Evolutionary conservation across 1,139 yeast species (phyloP), one percentile per base, ranked within the genome.

Genomic region (Martiniozyma asiatica): DNA sequence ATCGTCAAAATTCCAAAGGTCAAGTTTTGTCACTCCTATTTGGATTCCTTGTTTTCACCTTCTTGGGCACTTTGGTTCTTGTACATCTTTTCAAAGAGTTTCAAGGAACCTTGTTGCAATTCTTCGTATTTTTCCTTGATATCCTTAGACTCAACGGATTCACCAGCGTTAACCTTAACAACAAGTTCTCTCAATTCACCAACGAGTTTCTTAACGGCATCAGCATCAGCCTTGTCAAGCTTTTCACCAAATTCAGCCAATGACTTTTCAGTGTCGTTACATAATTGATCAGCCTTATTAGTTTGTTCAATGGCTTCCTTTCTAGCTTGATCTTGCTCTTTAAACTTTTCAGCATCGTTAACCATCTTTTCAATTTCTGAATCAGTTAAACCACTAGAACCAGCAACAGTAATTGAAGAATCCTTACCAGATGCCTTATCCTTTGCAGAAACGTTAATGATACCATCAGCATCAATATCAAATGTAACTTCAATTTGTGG

Each of bases 401-500:
- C 32, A 8, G 32, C 32, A 29, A 29, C 32, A 13, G 32, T 29
- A 18, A 29, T 29, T 13, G 32, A 29, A 7, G 32, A 29, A n/a
- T 29, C 32, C 76, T 87, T 85, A 74, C 84, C 84, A 48, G 95
- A 79, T 47, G 96, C 95, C 75, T 87, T 87, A 66, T 89, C 98
- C 64, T 87, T 81, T 44, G 97, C 98, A 59, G 93, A 80, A 46
- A 89, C 98, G 71, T 89, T 89, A 69, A 89, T 85, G 62, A 89
- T 89, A 62, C 98, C 97, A 64, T 87, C 96, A 42, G 98, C 94
- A 61, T 87, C 98, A 56, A 87, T 81, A 63, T 87, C 98, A 58
- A 87, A 87, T 43, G 95, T 74, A 54, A 87, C 98, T 68, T 89
- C 97, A 51, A 87, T 89, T 68, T 87, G 97, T 51, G 98, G 97